These are phyloP conservation scores for Stenogyne calaminthoides DNA, from an alignment of 305 asterid genomes.

Conservation along the genomic window DNA sequence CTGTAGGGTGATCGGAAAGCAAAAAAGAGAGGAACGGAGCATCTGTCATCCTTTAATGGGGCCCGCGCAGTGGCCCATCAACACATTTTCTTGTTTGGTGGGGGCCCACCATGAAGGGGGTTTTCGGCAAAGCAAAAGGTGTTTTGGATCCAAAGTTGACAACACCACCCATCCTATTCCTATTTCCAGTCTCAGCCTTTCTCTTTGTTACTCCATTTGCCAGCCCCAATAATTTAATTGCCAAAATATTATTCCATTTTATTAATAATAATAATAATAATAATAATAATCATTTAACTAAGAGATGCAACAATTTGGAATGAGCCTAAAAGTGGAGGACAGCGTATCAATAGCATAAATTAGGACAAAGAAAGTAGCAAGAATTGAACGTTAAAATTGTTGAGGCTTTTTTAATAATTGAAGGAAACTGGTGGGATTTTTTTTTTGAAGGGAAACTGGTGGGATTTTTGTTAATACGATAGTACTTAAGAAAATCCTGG, in stretches of 20 bases:
- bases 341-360: slow-evolving; percentile 10
- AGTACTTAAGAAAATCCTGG: too few species aligned
- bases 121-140: slow-evolving; percentile 37
- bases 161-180: slow-evolving; percentile 13
- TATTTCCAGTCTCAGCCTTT: too few species aligned
- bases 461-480: too few species aligned
- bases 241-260: slow-evolving; percentile 5
- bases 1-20: slow-evolving; percentile 22
- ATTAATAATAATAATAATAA: background rate
- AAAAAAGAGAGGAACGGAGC: slow-evolving; percentile 32
- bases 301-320: background rate
- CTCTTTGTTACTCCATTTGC: background rate
- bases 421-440: background rate
- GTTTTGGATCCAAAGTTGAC: slow-evolving; percentile 55
- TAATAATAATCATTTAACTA: background rate
- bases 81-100: slow-evolving; percentile 33
- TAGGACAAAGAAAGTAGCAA: background rate
- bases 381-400: slow-evolving; percentile 26
- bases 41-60: slow-evolving; percentile 35
- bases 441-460: too few species aligned
- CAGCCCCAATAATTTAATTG: slow-evolving; percentile 27
- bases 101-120: slow-evolving; percentile 49
- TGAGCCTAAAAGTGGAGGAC: slow-evolving; percentile 19
- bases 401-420: background rate
- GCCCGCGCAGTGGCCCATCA: slow-evolving; percentile 24